phyloP scores from a whole-genome alignment of 768 basidiomycete genomes.

The Tubosaeta sp. region DNA sequence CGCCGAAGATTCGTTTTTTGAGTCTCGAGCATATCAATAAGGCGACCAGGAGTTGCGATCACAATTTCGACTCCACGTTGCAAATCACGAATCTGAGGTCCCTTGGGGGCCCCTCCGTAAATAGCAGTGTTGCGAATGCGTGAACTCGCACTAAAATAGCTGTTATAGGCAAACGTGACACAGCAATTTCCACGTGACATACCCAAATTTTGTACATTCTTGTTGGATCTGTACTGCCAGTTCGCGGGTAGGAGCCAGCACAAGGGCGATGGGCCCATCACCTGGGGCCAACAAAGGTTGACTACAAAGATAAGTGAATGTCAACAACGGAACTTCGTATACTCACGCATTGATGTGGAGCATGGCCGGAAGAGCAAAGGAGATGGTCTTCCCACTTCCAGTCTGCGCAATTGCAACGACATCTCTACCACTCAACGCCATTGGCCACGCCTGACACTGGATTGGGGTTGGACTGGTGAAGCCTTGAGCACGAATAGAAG shows the following conservation, averaged over 20 bases:
- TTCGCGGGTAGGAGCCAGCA: conserved; percentile 96
- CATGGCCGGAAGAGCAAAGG: conserved; percentile 98
- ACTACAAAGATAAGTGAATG: conserved; percentile 34
- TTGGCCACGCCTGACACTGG: conserved; percentile 99
- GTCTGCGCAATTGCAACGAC: conserved; percentile 97
- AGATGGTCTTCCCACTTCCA: conserved; percentile 97
- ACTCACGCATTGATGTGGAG: conserved; percentile 98
- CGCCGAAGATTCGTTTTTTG: conserved; percentile 95
- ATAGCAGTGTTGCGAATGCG: conserved; percentile 98
- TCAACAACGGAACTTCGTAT: neutral
- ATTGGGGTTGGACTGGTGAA: conserved; percentile 90
- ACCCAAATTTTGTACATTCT: conserved; percentile 98
- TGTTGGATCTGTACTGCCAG: conserved; percentile 98
- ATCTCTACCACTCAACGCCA: conserved; percentile 93
- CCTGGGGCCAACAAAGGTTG: conserved; percentile 92
- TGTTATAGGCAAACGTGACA: conserved; percentile 1
- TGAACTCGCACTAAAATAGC: conserved; percentile 64
- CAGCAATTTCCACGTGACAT: conserved; percentile 20
- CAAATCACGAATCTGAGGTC: conserved; percentile 95
- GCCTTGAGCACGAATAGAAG: conserved; percentile 90
- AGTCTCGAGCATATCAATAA: conserved; percentile 98
- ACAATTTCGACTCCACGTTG: conserved; percentile 97
- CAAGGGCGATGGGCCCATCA: conserved; percentile 95
- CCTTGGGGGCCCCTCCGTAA: conserved; percentile 98
- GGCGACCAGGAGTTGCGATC: conserved; percentile 98